Conservation (phyloP, 2,329 filamentous ascomycete species). For the Paracamarosporium sp. region DNA sequence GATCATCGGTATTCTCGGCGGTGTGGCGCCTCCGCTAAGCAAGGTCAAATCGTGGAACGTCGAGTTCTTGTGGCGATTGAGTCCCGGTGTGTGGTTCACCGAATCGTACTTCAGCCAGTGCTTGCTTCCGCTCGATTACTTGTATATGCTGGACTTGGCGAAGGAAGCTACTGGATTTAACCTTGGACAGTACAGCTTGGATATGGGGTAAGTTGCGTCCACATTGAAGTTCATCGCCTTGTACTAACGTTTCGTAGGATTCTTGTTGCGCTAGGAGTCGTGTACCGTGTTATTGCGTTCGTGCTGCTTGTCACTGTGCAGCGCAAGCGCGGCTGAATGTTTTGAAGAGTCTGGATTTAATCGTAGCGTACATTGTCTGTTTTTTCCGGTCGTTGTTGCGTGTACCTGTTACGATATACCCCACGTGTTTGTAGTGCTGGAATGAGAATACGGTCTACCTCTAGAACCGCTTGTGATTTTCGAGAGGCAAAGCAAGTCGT, state of each 20-base stretch:
- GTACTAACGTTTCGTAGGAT: constrained; percentile 3
- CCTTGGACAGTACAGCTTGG: constrained; percentile 54
- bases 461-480: neutral
- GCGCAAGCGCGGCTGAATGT: constrained; percentile 5
- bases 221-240: neutral
- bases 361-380: neutral
- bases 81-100: constrained; percentile 63
- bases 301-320: constrained; percentile 10
- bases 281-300: constrained; percentile 11
- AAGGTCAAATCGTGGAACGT: constrained; percentile 61
- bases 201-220: constrained; percentile 42
- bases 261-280: constrained; percentile 6
- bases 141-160: constrained; percentile 53
- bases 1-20: constrained; percentile 62
- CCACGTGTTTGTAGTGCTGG: neutral
- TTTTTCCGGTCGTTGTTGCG: neutral
- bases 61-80: constrained; percentile 63
- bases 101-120: constrained; percentile 64
- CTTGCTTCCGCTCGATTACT: constrained; percentile 55
- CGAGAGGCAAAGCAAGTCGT: neutral
- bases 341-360: neutral
- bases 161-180: constrained; percentile 53
- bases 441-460: neutral
- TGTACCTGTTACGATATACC: constrained; percentile 5
- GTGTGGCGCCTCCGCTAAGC: constrained; percentile 59